phyloP scores from a whole-genome alignment of 371 early-diverging fungal species.

The Basidiobolus meristosporus region DNA sequence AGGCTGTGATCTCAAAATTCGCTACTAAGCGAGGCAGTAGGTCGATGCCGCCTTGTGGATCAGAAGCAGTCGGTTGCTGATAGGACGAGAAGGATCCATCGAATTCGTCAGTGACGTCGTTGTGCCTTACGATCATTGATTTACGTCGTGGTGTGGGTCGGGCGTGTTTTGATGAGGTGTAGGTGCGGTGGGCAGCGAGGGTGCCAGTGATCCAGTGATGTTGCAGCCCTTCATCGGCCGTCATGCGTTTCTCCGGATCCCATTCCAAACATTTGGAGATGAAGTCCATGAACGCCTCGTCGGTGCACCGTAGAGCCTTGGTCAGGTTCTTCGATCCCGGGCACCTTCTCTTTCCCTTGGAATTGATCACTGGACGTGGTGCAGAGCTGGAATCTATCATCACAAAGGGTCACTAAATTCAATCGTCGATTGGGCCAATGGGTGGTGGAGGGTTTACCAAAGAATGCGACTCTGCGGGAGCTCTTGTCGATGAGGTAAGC shows the following conservation, averaged over 20 bases:
- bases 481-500: constrained; percentile 52
- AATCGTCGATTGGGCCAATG: too few species aligned
- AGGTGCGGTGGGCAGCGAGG: too few species aligned
- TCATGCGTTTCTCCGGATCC: constrained; percentile 81
- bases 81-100: too few species aligned
- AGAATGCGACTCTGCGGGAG: constrained; percentile 66
- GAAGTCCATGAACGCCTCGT: constrained; percentile 68
- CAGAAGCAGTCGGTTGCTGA: too few species aligned
- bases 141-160: too few species aligned
- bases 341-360: constrained; percentile 72
- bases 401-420: too few species aligned
- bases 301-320: constrained; percentile 44
- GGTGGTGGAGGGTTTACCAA: constrained; percentile 27
- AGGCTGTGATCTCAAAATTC: too few species aligned
- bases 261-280: constrained; percentile 62
- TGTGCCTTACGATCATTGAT: too few species aligned
- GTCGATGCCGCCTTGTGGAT: too few species aligned
- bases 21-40: too few species aligned
- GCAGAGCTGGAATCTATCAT: constrained; percentile 40
- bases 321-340: constrained; percentile 55
- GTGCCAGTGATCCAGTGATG: constrained; percentile 43
- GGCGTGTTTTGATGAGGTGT: too few species aligned
- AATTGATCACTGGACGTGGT: constrained; percentile 57
- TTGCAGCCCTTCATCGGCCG: constrained; percentile 63
- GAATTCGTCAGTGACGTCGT: too few species aligned